Base-by-base conservation (phyloP, 768 basidiomycete species). In the Aureoboletus auriporus region DNA sequence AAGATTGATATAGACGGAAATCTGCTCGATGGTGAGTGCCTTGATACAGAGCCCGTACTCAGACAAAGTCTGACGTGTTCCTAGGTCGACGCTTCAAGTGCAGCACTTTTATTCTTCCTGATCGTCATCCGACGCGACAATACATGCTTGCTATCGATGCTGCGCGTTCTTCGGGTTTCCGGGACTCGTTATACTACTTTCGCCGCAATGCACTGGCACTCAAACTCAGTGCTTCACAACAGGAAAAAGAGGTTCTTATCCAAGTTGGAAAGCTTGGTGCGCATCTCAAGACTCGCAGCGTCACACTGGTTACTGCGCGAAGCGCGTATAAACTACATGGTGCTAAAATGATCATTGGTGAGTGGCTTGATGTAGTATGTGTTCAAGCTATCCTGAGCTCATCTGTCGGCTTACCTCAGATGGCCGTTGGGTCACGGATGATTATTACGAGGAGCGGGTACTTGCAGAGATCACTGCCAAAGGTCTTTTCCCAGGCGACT, bases 141-240 rank as follows among this genome's bases (percentile, higher is more conserved):
- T 99, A 96, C 70, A 89, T 96, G 81, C 87, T 98, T 36, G 93
- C 95, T 17, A 98, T 99, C 50, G 96, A 99, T 61, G 95, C 93
- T 4, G 96, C 96, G 1, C 83, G 95, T 26, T 90, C 91, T 8
- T 94, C 92, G 16, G 96, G 96, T 5, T 97, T 93, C 70, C 82
- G 93, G 41, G 96, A 98, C 67, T 97, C 96, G 8, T 73, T 98
- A n/a, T 96, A 97, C 69, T 97, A 97, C 69, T 94, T 97, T 70
- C 86, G 96, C 3, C 80, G 93, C 6, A 96, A 95, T 54, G 82
- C 83, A 0, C 82, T 92, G 27, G 87, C 95, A 13, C 76, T 93
- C 73, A 98, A 98, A 68, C 78, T 96, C 51, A 86, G 86, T 54
- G 91, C 92, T 29, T 89, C 86, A 0, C 87, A 92, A 49, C 76